Evolutionary conservation across 352 stramenopile species (phyloP).

Genomic region (Pythium insidiosum): DNA sequence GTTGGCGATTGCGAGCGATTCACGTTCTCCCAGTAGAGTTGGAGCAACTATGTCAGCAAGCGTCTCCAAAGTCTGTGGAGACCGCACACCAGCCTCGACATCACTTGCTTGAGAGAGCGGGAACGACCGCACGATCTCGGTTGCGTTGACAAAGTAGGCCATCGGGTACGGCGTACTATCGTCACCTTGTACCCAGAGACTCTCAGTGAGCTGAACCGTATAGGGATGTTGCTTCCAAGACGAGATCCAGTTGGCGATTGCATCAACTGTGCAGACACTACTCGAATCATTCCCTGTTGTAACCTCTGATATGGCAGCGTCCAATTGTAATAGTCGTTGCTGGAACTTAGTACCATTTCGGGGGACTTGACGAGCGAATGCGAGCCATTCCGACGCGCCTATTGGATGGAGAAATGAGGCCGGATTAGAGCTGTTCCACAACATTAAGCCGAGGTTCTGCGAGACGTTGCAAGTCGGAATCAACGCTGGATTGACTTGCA

Average conservation of each 20-base stretch:
- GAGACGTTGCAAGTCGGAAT: constrained; percentile 23
- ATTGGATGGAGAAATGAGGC: constrained; percentile 18
- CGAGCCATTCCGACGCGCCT: constrained; percentile 20
- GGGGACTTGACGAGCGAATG: constrained; percentile 6
- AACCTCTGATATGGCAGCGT: too few species aligned
- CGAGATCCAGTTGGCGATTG: constrained; percentile 36
- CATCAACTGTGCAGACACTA: constrained; percentile 26
- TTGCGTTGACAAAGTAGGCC: neutral
- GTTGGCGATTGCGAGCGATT: constrained; percentile 25
- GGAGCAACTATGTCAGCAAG: too few species aligned
- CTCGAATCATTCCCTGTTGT: constrained; percentile 10
- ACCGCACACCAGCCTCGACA: too few species aligned
- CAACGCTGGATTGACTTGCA: constrained; percentile 36
- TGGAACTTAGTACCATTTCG: constrained; percentile 4
- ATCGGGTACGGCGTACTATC: constrained; percentile 3
- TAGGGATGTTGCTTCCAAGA: constrained; percentile 45
- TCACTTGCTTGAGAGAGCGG: constrained; percentile 1
- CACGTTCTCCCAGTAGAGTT: too few species aligned
- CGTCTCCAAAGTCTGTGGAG: too few species aligned
- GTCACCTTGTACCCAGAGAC: constrained; percentile 27
- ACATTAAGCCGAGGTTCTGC: constrained; percentile 19
- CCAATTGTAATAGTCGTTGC: neutral
- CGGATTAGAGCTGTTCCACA: constrained; percentile 25
- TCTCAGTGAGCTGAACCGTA: constrained; percentile 38
- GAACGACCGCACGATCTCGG: constrained; percentile 1